Percentiles rank a stretch among this genome's conserved stretches.
These are phyloP conservation scores for Scheffersomyces spartinae DNA, from an alignment of 805 yeast genomes.

Conservation along the genomic window DNA sequence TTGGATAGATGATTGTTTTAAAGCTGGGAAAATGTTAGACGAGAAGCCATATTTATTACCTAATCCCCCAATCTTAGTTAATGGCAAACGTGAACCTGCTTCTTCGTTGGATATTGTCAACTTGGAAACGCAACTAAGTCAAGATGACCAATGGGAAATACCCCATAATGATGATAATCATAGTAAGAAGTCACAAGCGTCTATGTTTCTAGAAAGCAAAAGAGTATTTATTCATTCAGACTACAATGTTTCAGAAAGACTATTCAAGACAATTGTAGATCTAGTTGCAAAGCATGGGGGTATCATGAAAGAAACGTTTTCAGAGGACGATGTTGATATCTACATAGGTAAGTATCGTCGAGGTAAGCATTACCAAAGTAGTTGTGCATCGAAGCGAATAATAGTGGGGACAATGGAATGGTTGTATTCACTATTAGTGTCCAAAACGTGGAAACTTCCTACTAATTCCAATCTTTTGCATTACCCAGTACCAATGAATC, in stretches of 20 bases:
- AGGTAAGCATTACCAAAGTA: constrained; percentile 42
- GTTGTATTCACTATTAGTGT: constrained; percentile 58
- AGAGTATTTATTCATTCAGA: constrained; percentile 44
- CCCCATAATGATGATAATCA: no score
- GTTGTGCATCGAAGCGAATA: constrained; percentile 26
- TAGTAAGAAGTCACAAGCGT: no score
- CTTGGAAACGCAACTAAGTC: no score
- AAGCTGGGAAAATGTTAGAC: constrained; percentile 35
- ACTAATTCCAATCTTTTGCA: constrained; percentile 44
- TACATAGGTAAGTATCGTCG: constrained; percentile 54
- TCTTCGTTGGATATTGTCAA: no score
- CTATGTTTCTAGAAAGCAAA: constrained; percentile 29
- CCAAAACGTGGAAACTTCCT: constrained; percentile 47
- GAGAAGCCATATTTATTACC: constrained; percentile 45
- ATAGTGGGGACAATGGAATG: constrained; percentile 62
- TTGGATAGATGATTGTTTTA: constrained; percentile 70
- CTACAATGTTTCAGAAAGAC: constrained; percentile 36
- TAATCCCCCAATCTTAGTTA: constrained; percentile 7
- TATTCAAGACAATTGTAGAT: constrained; percentile 25
- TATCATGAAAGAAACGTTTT: constrained; percentile 11
- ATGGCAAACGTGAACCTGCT: no score
- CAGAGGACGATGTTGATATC: constrained; percentile 12
- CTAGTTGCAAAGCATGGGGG: constrained; percentile 51
- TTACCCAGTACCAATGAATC: constrained; percentile 50
- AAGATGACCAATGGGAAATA: no score